Evolutionary conservation across 139 green algal genomes (phyloP).

Genomic region (Micractinium conductrix): DNA sequence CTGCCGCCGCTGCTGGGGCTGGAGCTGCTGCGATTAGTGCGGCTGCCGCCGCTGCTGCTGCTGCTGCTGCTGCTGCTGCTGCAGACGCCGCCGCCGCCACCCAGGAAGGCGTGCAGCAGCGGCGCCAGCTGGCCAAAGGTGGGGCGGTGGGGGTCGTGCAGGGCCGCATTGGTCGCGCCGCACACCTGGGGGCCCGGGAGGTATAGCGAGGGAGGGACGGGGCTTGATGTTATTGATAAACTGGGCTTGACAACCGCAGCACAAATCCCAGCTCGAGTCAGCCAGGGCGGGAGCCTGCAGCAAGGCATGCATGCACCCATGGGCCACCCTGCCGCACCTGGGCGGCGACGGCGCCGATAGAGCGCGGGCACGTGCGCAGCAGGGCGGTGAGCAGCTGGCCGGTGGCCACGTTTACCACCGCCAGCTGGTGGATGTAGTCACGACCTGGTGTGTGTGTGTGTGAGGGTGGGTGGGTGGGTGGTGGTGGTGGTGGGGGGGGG

Average conservation of each 20-base stretch:
- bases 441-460: not conserved
- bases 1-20: not conserved
- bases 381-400: slow-evolving; percentile 23
- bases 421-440: slow-evolving; percentile 27
- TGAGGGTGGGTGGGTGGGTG: not conserved
- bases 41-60: not conserved
- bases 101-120: slow-evolving; percentile 23
- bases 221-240: too few species aligned
- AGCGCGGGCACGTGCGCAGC: slow-evolving; percentile 22
- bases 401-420: not conserved
- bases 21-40: not conserved
- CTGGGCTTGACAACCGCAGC: too few species aligned
- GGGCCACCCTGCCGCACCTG: not conserved
- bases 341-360: not conserved
- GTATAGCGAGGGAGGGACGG: too few species aligned
- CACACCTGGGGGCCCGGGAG: not conserved
- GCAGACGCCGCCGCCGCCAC: not conserved
- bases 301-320: not conserved
- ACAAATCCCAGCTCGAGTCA: too few species aligned
- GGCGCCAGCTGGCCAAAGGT: slow-evolving; percentile 24
- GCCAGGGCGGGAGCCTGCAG: too few species aligned
- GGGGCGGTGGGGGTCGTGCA: slow-evolving; percentile 22
- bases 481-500: not conserved
- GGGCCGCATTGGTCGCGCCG: not conserved
- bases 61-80: not conserved